Evolutionary conservation across 257 asterid species (phyloP).

Genomic region (Solanum peruvianum): DNA sequence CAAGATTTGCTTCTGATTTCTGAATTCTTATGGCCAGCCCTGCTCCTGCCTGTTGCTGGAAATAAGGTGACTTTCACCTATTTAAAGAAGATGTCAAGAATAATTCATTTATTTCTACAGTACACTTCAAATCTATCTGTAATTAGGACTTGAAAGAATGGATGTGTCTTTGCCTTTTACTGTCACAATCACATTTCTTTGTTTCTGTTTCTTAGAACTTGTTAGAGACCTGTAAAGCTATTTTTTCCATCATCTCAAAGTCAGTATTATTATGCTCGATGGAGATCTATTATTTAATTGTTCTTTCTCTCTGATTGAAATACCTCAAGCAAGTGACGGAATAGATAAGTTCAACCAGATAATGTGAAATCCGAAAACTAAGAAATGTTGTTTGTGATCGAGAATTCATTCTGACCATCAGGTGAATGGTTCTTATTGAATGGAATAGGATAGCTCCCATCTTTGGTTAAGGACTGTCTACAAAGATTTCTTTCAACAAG

Average conservation of each 20-base stretch:
- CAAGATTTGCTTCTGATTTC: conserved; percentile 76
- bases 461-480: not conserved
- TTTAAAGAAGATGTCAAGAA: not conserved
- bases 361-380: not conserved
- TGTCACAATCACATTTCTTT: not conserved
- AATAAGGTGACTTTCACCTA: conserved; percentile 47
- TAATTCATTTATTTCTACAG: not conserved
- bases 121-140: not conserved
- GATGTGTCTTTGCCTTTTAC: not conserved
- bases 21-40: conserved; percentile 95
- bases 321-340: not conserved
- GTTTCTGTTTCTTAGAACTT: not conserved
- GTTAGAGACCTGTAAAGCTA: not conserved
- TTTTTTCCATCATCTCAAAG: not conserved
- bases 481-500: not conserved
- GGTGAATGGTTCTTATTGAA: not conserved
- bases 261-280: not conserved
- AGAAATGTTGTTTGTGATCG: not conserved
- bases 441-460: not conserved
- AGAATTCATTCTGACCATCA: not conserved
- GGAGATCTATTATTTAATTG: not conserved
- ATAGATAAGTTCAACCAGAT: not conserved
- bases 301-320: not conserved
- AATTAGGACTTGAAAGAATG: not conserved
- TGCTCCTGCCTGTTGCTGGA: conserved; percentile 92